These are phyloP conservation scores for Fonsecaea monophora DNA, from an alignment of 2,329 filamentous ascomycete genomes.

Conservation along the genomic window DNA sequence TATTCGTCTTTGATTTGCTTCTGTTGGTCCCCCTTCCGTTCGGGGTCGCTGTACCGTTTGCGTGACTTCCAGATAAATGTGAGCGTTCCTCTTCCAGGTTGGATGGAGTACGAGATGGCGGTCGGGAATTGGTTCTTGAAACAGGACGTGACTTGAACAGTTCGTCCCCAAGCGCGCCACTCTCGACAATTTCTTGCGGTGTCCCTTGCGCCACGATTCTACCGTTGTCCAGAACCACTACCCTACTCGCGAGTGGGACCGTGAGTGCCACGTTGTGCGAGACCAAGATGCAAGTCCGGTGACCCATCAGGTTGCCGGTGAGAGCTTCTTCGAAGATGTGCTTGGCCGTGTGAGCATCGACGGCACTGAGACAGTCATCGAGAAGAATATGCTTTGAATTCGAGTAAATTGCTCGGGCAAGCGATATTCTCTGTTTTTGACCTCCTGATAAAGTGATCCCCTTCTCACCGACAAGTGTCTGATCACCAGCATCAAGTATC, in stretches of 20 bases:
- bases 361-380: conserved; percentile 94
- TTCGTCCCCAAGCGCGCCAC: conserved; percentile 89
- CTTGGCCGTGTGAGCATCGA: conserved; percentile 96
- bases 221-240: conserved; percentile 88
- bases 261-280: conserved; percentile 95
- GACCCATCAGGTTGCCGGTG: conserved; percentile 83
- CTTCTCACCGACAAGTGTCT: conserved; percentile 95
- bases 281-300: conserved; percentile 90
- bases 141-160: conserved; percentile 74
- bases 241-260: conserved; percentile 77
- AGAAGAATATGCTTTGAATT: conserved; percentile 88
- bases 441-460: conserved; percentile 95
- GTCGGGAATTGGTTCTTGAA: conserved; percentile 73
- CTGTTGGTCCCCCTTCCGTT: conserved; percentile 35
- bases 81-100: conserved; percentile 70
- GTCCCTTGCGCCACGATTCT: conserved; percentile 78
- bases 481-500: conserved; percentile 89
- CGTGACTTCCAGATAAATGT: conserved; percentile 59
- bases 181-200: conserved; percentile 77
- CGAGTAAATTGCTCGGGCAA: conserved; percentile 96
- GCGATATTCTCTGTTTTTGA: conserved; percentile 95
- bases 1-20: conserved; percentile 51
- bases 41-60: conserved; percentile 41
- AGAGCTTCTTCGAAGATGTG: conserved; percentile 98
- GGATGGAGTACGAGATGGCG: conserved; percentile 79